phyloP scores from a whole-genome alignment of 2,329 filamentous ascomycete species.

The Acephala macrosclerotiorum region DNA sequence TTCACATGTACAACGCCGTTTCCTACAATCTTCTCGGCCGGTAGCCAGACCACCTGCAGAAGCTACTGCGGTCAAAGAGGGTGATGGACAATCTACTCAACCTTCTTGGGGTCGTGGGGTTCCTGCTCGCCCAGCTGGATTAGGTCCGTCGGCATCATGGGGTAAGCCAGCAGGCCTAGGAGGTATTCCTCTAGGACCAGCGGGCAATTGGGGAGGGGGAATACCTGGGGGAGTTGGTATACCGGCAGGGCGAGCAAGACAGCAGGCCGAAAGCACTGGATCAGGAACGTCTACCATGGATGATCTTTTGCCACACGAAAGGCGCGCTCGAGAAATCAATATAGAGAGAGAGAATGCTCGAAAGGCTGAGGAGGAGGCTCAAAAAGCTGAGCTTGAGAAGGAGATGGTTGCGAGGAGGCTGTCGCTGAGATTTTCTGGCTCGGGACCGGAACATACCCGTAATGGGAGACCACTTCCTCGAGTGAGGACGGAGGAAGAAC shows the following conservation, averaged over 20 bases:
- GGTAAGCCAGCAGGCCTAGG: conserved; percentile 17
- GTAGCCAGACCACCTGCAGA: conserved; percentile 36
- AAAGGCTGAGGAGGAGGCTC: conserved; percentile 7
- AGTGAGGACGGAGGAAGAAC: conserved; percentile 16
- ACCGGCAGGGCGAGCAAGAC: conserved; percentile 10
- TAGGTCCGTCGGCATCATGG: conserved; percentile 24
- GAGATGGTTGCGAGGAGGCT: not conserved
- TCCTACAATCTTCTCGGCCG: conserved; percentile 42
- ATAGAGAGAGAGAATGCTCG: conserved; percentile 18
- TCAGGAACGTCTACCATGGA: not conserved
- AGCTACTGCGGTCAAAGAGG: conserved; percentile 29
- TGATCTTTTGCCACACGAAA: conserved; percentile 39
- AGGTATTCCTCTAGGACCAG: not conserved
- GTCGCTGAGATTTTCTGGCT: conserved; percentile 16
- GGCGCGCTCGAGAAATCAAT: conserved; percentile 37
- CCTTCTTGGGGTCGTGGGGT: conserved; percentile 28
- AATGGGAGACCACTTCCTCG: conserved; percentile 31
- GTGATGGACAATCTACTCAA: conserved; percentile 14
- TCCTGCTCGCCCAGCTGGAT: not conserved
- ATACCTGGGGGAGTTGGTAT: conserved; percentile 1
- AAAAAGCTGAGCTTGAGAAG: conserved; percentile 5
- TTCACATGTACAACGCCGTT: conserved; percentile 43
- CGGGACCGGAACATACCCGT: conserved; percentile 39
- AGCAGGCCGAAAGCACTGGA: not conserved
- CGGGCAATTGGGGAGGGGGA: not conserved